Evolutionary conservation across 2,329 filamentous ascomycete species (phyloP), one percentile per base, ranked within the genome.

Genomic region (Pseudofabraea citricarpa): DNA sequence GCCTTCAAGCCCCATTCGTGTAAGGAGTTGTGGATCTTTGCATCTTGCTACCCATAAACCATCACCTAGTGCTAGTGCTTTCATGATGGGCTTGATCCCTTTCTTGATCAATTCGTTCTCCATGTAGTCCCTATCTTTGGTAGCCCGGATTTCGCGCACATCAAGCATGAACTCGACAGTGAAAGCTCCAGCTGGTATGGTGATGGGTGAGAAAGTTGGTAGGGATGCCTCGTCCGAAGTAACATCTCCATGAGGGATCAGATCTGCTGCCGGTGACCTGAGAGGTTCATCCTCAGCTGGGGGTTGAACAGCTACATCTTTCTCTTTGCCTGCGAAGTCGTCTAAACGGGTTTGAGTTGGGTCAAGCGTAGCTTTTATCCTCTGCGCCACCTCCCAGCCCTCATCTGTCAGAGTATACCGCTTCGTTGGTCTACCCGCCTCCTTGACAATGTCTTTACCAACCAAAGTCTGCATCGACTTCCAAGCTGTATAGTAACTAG

Each of bases 41-140:
- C 78, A 80, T 60, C 85, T 88, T 31, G 87, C 87, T 24, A 93
- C 74, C 87, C 87, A 93, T 46, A 89, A 74, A 0, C 79, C 80
- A 57, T 93, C 87, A 1, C 87, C 87, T 1, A 91, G 68, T 49
- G 86, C 81, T 23, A 91, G 68, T 4, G 77, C 72, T 15, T 85
- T 77, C 61, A 87, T 81, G 16, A 85, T 75, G 0, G 84, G 80
- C 16, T 67, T 72, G 15, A 85, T 73, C 0, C 81, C 83, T 50
- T 75, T 79, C 52, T 86, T 84, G 9, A 70, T 66, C 10, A 93
- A 74, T 56, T 88, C 80, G 18, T 84, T 76, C 53, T 85, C 77
- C 60, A 91, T 85, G 56, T 90, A 90, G 54, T 89, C 83, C 43
- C 87, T 74, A 56, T 91, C 85, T 21, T 75, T 84, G 50, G 78